A percentile compares a stretch with the other conserved stretches of the same genome.
These are phyloP conservation scores for Ophiostoma pallidulum DNA, from an alignment of 2,329 filamentous ascomycete species.

Conservation along the genomic window DNA sequence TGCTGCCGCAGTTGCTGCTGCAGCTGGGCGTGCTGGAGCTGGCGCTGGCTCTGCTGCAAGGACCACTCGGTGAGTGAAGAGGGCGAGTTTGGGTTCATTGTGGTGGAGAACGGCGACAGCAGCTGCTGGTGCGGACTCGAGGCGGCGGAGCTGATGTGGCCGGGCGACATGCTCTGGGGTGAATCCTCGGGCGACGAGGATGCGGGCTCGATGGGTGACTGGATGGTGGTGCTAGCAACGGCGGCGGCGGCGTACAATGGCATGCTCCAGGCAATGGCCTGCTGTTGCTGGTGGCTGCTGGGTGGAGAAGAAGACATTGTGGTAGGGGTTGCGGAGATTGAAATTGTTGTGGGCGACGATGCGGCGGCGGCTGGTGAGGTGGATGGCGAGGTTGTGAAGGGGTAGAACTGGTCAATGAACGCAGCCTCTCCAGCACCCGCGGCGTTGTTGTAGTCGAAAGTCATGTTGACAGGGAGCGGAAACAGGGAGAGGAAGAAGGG, in stretches of 20 bases:
- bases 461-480: constrained; percentile 13
- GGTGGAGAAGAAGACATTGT: constrained; percentile 27
- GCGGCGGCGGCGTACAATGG: constrained; percentile 34
- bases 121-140: constrained; percentile 47
- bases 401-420: constrained; percentile 48
- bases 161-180: constrained; percentile 37
- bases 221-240: constrained; percentile 22
- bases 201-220: constrained; percentile 32
- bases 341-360: constrained; percentile 25
- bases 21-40: constrained; percentile 33
- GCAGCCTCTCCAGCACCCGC: constrained; percentile 44
- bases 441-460: constrained; percentile 16
- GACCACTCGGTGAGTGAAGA: constrained; percentile 51
- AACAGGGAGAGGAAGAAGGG: background rate
- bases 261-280: constrained; percentile 39
- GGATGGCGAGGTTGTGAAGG: constrained; percentile 27
- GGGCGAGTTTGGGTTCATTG: constrained; percentile 39
- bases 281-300: constrained; percentile 29
- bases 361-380: constrained; percentile 22
- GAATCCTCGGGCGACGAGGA: constrained; percentile 44
- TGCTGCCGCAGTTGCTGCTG: constrained; percentile 34
- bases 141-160: constrained; percentile 36
- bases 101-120: constrained; percentile 45
- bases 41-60: constrained; percentile 45
- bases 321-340: constrained; percentile 27